phyloP scores from a whole-genome alignment of 2,329 filamentous ascomycete genomes.

The Plectosphaerella cucumerina region DNA sequence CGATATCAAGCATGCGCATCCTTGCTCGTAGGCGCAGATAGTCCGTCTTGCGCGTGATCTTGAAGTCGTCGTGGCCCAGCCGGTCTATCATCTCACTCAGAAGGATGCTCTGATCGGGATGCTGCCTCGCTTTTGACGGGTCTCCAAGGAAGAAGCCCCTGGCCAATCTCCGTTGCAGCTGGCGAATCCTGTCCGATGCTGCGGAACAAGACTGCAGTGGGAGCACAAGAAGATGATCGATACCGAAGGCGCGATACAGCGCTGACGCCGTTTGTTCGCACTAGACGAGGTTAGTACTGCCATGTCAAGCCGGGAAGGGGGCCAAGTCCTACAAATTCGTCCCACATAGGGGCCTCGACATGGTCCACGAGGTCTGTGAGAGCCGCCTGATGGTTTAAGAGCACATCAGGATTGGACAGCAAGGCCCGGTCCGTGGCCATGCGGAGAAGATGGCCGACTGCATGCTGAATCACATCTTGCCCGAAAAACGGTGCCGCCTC shows the following conservation, averaged over 20 bases:
- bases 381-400: constrained; percentile 34
- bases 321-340: constrained; percentile 34
- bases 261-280: constrained; percentile 44
- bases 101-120: constrained; percentile 36
- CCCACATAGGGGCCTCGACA: constrained; percentile 33
- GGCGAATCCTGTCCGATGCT: constrained; percentile 43
- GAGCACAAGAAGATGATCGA: constrained; percentile 49
- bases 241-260: constrained; percentile 41
- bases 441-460: constrained; percentile 44
- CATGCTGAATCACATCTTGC: constrained; percentile 28
- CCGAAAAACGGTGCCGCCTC: constrained; percentile 31
- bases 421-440: constrained; percentile 52
- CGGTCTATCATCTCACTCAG: constrained; percentile 40
- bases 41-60: constrained; percentile 53
- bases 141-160: constrained; percentile 58
- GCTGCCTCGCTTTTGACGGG: constrained; percentile 30
- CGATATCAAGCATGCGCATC: constrained; percentile 67
- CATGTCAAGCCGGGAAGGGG: neutral
- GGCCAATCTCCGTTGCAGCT: constrained; percentile 64
- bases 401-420: constrained; percentile 22
- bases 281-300: constrained; percentile 25
- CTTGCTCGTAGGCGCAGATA: constrained; percentile 65
- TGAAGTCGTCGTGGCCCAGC: constrained; percentile 45
- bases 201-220: constrained; percentile 57
- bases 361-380: constrained; percentile 37